Evolutionary conservation across 495 filamentous ascomycete species (phyloP).

Genomic region (Mytilinidion resinicola): DNA sequence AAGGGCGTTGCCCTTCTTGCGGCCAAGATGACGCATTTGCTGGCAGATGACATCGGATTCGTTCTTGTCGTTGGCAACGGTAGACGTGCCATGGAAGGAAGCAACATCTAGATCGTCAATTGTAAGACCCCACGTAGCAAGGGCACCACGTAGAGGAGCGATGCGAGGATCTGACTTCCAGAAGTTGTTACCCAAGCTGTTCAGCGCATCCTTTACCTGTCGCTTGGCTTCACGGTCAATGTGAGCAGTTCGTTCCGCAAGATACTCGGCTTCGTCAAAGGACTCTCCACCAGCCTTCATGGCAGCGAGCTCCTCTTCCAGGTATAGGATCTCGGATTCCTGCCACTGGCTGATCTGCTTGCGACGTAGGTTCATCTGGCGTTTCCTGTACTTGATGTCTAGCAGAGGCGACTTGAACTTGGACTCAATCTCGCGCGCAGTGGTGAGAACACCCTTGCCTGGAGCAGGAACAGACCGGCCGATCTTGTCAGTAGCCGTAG

Average conservation of each 20-base stretch:
- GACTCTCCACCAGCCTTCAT: slow-evolving; percentile 79
- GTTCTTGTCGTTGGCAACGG: slow-evolving; percentile 99
- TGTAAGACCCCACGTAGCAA: slow-evolving; percentile 96
- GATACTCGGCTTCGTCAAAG: slow-evolving; percentile 76
- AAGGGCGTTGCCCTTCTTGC: slow-evolving; percentile 91
- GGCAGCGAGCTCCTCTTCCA: slow-evolving; percentile 83
- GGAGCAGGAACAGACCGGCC: slow-evolving; percentile 94
- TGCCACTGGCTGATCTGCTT: slow-evolving; percentile 93
- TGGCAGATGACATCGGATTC: slow-evolving; percentile 97
- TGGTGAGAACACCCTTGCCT: slow-evolving; percentile 95
- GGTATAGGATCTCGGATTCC: slow-evolving; percentile 85
- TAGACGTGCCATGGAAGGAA: slow-evolving; percentile 98
- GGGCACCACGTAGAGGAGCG: slow-evolving; percentile 86
- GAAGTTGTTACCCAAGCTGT: slow-evolving; percentile 93
- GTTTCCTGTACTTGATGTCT: slow-evolving; percentile 92
- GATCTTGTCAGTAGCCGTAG: slow-evolving; percentile 99
- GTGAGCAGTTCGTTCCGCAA: slow-evolving; percentile 76
- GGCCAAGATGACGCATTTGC: slow-evolving; percentile 90
- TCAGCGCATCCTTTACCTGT: slow-evolving; percentile 85
- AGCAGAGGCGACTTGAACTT: slow-evolving; percentile 92
- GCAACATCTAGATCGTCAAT: slow-evolving; percentile 93
- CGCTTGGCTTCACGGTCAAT: slow-evolving; percentile 82
- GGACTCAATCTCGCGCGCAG: slow-evolving; percentile 79
- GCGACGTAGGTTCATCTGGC: slow-evolving; percentile 87
- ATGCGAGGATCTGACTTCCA: slow-evolving; percentile 93